Evolutionary conservation across 306 rosid genomes (phyloP), one percentile per base, ranked within the genome.

Genomic region (Oxytropis ochrocephala): DNA sequence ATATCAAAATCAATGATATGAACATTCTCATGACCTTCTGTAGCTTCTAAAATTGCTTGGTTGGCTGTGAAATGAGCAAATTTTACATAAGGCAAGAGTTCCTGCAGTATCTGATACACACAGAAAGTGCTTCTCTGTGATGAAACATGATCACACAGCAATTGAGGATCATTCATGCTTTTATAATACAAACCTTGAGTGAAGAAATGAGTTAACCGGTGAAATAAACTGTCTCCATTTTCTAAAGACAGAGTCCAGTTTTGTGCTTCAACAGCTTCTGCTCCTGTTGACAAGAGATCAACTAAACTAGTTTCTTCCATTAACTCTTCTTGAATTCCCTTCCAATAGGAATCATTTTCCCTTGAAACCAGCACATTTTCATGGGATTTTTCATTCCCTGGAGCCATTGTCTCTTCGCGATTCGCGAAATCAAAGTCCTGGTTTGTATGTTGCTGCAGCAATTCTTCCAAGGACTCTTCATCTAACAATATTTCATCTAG

Each of bases 61-160:
- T 85, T 88, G 14, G 95, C 95, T 0, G 85, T 85, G 84, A 88
- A 88, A 57, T 88, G 95, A 13, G 87, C 87, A 66, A 83, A 88
- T 64, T 88, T 88, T 4, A 83, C 73, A 36, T 79, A 85, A 30
- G 95, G 95, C 43, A 86, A 83, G 57, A 85, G 87, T 57, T 88
- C 89, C 13, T 83, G 95, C 21, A 88, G 81, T 65, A 83, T 78
- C 69, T 81, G 88, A 73, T 81, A 77, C 35, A 80, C 76, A 65
- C 76, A 77, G 65, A 77, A 77, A 39, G 80, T 12, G 42, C 50
- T 67, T 66, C 24, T 63, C 32, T 69, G 79, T 48, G 75, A 19
- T 12, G 76, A 39, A 74, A 73, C 54, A 61, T 73, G 52, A 11
- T 64, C 63, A 50, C 64, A n/a, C 17, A 62, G 68, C 75, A 75